phyloP scores from a whole-genome alignment of 352 stramenopile genomes.

The Globisporangium nagaii region DNA sequence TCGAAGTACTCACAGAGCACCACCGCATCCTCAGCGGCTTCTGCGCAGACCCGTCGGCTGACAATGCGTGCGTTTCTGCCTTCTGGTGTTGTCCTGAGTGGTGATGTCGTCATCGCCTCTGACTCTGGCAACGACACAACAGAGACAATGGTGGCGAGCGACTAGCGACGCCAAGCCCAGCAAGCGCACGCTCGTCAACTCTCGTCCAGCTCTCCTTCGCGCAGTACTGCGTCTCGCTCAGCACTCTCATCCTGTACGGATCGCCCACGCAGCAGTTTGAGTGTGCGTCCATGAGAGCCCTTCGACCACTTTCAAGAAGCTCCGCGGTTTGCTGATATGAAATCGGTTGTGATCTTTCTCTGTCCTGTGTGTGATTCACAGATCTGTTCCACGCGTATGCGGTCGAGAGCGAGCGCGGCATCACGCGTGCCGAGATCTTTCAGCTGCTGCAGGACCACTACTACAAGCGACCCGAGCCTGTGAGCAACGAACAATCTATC shows the following conservation, averaged over 20 bases:
- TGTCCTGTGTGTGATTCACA: no score
- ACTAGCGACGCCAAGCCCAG: neutral
- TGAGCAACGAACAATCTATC: neutral
- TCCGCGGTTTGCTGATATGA: no score
- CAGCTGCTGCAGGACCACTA: conserved; percentile 57
- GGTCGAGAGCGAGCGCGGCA: conserved; percentile 43
- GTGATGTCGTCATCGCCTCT: no score
- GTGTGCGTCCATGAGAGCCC: conserved; percentile 39
- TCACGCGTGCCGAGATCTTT: conserved; percentile 47
- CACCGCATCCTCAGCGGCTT: conserved; percentile 39
- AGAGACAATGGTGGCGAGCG: neutral
- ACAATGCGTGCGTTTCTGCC: conserved; percentile 1
- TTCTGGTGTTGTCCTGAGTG: no score
- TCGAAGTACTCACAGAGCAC: conserved; percentile 38
- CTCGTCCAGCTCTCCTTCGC: conserved; percentile 28
- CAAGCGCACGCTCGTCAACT: neutral
- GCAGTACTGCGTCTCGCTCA: conserved; percentile 44
- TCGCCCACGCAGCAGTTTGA: conserved; percentile 43
- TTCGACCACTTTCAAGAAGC: no score
- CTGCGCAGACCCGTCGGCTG: conserved; percentile 17
- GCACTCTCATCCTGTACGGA: conserved; percentile 38
- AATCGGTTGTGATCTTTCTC: no score
- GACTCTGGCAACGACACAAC: no score
- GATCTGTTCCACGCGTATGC: conserved; percentile 56
- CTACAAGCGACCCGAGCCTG: neutral